A percentile compares a stretch with the other conserved stretches of the same genome.
Evolutionary conservation across 306 rosid species (phyloP).

Genomic region (Sphenostylis stenocarpa): DNA sequence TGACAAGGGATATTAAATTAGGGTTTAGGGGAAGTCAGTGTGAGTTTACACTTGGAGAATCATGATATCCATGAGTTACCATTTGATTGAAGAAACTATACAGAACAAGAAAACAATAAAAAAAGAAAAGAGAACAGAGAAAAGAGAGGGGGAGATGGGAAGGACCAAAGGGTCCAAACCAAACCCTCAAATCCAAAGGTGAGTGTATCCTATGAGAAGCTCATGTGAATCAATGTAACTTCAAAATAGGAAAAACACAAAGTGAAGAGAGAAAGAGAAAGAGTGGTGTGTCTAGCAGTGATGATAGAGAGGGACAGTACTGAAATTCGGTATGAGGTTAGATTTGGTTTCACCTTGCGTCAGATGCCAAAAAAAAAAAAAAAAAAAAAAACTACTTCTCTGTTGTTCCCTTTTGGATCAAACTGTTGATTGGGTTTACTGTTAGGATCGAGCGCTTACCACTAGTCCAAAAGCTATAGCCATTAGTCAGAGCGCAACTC

Average conservation of each 20-base stretch:
- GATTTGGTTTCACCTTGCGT: constrained; percentile 40
- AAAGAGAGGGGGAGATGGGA: constrained; percentile 22
- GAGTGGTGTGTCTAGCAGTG: neutral
- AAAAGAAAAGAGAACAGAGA: neutral
- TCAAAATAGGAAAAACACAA: constrained; percentile 10
- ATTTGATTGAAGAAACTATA: constrained; percentile 29
- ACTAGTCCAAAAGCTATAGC: too few species aligned
- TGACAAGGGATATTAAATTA: constrained; percentile 53
- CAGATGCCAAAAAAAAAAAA: constrained; percentile 15
- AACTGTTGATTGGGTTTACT: neutral
- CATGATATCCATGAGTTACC: constrained; percentile 47
- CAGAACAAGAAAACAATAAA: neutral
- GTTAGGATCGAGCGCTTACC: too few species aligned
- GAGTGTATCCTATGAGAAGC: neutral
- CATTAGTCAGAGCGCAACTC: too few species aligned
- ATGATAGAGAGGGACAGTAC: constrained; percentile 1
- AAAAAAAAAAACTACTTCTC: neutral
- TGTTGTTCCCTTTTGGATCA: neutral
- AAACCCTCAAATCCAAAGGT: constrained; percentile 49
- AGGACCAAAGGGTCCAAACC: constrained; percentile 60
- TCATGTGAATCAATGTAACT: constrained; percentile 15
- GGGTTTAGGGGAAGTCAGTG: constrained; percentile 50
- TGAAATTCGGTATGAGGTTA: constrained; percentile 35
- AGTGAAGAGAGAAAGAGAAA: neutral
- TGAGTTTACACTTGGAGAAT: constrained; percentile 61